These are phyloP conservation scores for Gaertneriomyces semiglobifer DNA, from an alignment of 192 early-diverging fungal genomes.

Conservation along the genomic window DNA sequence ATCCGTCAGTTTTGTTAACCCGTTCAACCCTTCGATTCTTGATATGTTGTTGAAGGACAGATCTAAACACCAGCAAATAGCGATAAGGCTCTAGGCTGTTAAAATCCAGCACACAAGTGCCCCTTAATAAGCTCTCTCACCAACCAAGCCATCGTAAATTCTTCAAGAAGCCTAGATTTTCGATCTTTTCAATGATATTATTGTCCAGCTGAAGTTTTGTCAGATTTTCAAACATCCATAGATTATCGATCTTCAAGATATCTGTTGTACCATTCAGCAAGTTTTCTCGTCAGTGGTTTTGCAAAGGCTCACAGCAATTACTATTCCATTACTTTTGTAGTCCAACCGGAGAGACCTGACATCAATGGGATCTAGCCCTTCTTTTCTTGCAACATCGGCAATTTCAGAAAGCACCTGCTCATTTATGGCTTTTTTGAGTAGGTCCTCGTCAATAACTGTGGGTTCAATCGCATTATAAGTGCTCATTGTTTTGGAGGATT, in stretches of 20 bases:
- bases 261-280: slow-evolving; percentile 29
- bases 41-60: slow-evolving; percentile 66
- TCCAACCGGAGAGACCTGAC: slow-evolving; percentile 50
- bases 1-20: slow-evolving; percentile 55
- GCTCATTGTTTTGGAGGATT: slow-evolving; percentile 21
- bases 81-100: slow-evolving; percentile 3
- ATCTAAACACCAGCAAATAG: slow-evolving; percentile 31
- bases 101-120: background rate
- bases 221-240: slow-evolving; percentile 59
- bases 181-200: slow-evolving; percentile 66
- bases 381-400: slow-evolving; percentile 56
- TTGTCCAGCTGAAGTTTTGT: slow-evolving; percentile 65
- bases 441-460: slow-evolving; percentile 62
- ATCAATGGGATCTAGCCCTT: slow-evolving; percentile 57
- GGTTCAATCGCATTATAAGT: slow-evolving; percentile 57
- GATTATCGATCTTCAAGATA: slow-evolving; percentile 64
- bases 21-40: slow-evolving; percentile 56
- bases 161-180: slow-evolving; percentile 55
- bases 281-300: slow-evolving; percentile 6
- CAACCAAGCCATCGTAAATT: slow-evolving; percentile 62
- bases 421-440: slow-evolving; percentile 55
- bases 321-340: slow-evolving; percentile 54
- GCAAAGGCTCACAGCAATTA: background rate
- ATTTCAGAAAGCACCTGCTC: slow-evolving; percentile 56
- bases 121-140: slow-evolving; percentile 13